Base-by-base conservation (phyloP, 2,329 filamentous ascomycete genomes). In the Aspergillus quadricinctus region DNA sequence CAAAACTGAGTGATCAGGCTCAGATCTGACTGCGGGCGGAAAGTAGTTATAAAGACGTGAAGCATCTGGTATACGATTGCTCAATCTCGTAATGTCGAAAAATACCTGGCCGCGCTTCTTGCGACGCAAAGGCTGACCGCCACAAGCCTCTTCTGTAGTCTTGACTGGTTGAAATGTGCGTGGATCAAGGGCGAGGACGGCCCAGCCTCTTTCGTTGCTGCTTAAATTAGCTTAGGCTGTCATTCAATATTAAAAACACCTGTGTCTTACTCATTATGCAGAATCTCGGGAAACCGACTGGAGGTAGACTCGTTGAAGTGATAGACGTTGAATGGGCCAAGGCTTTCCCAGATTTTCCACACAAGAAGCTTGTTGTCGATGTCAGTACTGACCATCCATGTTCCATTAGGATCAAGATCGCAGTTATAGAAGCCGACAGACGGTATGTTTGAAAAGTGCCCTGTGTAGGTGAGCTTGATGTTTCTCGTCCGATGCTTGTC, bases 391-490 rank as follows among this genome's bases (percentile, higher is more conserved):
- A 83, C 67, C 52, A 87, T 77, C 80, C 81, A 86, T 52, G 75
- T 73, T 4, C 81, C 83, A 27, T 78, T 72, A 0, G 78, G 75
- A 61, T 86, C 83, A 43, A 81, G 72, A 17, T 79, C 78, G 40
- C 76, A 83, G 59, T 86, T 86, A 57, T 83, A 77, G 65, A 87
- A 87, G 0, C 78, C 75, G 21, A 87, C 75, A 48, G 75, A 76
- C 1, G 84, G 84, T 19, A 87, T 83, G 61, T 87, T 87, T 8
- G 71, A 64, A 23, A 64, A 65, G 63, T 80, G 78, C 3, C 75
- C 76, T 9, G 57, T 65, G 41, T 79, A 75, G 14, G 67, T 73
- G 43, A 79, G 64, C 41, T 72, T 74, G 35, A 78, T 66, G 57
- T 80, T 79, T 14, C 68, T 68, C 7, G 70, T 70, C 28, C 77